Conservation (phyloP, 108 stramenopile genomes). For the Aurantiochytrium sp. region DNA sequence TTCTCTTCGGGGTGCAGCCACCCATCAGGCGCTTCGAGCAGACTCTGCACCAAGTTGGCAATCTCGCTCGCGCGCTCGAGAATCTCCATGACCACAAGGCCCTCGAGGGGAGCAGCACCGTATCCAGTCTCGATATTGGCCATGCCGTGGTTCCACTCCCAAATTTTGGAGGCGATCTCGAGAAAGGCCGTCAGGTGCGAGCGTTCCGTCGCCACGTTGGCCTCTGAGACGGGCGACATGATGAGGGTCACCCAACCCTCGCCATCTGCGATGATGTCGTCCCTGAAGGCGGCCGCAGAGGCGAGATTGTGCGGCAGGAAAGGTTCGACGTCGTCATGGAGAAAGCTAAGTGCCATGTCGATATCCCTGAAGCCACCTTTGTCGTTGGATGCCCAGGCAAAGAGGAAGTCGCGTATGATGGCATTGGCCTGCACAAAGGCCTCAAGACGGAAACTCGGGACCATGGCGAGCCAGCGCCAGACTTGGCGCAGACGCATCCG, state of each 20-base stretch:
- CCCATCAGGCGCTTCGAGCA: not conserved
- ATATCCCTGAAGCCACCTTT: not conserved
- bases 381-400: not conserved
- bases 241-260: not conserved
- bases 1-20: not conserved
- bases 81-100: not conserved
- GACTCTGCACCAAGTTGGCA: not conserved
- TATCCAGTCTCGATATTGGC: not conserved
- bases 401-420: not conserved
- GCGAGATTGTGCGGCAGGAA: not conserved
- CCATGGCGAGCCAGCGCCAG: not conserved
- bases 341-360: not conserved
- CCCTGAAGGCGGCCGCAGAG: not conserved
- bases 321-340: not conserved
- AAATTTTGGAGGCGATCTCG: not conserved
- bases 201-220: not conserved
- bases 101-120: not conserved
- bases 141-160: not conserved
- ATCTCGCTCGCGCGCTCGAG: not conserved
- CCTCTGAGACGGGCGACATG: not conserved
- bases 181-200: not conserved
- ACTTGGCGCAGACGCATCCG: not conserved
- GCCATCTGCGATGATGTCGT: not conserved
- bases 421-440: conserved; percentile 20
- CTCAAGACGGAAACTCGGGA: not conserved